phyloP scores from a whole-genome alignment of 306 rosid species.

The Dryas octopetala region DNA sequence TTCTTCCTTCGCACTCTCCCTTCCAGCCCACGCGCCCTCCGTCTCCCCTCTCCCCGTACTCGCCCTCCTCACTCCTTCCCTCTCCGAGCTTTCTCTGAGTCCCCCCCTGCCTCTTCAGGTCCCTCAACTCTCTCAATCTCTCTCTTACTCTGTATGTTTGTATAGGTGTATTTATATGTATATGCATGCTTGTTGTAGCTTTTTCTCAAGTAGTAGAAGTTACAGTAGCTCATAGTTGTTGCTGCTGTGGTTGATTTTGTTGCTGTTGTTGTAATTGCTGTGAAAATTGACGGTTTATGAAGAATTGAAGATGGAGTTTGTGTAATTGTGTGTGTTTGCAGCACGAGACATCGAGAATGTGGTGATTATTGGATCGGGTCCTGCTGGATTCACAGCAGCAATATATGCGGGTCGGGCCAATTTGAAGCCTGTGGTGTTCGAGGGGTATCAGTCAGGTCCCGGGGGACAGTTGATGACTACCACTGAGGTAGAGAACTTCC shows the following conservation, averaged over 20 bases:
- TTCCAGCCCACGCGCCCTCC: constrained; percentile 33
- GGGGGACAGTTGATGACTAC: constrained; percentile 99
- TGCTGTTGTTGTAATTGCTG: not conserved
- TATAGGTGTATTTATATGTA: not conserved
- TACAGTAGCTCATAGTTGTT: not conserved
- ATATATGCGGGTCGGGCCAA: constrained; percentile 96
- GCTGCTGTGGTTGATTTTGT: not conserved
- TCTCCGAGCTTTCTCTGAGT: constrained; percentile 52
- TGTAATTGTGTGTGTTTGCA: constrained; percentile 21
- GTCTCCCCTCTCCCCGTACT: constrained; percentile 21
- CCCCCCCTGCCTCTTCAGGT: constrained; percentile 54
- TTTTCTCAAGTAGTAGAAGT: not conserved
- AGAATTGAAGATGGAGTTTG: not conserved
- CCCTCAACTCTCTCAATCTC: not conserved
- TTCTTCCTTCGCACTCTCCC: constrained; percentile 39
- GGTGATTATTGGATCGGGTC: constrained; percentile 91
- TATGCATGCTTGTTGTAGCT: not conserved
- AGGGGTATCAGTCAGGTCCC: constrained; percentile 90
- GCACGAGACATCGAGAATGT: constrained; percentile 69
- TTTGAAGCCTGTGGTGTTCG: constrained; percentile 90
- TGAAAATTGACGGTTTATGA: not conserved
- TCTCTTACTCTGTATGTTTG: not conserved
- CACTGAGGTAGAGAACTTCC: constrained; percentile 94
- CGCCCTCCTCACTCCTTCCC: constrained; percentile 12
- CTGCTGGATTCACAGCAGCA: constrained; percentile 94